Evolutionary conservation across 768 basidiomycete genomes (phyloP).

Genomic region (Auriscalpium microsporum): DNA sequence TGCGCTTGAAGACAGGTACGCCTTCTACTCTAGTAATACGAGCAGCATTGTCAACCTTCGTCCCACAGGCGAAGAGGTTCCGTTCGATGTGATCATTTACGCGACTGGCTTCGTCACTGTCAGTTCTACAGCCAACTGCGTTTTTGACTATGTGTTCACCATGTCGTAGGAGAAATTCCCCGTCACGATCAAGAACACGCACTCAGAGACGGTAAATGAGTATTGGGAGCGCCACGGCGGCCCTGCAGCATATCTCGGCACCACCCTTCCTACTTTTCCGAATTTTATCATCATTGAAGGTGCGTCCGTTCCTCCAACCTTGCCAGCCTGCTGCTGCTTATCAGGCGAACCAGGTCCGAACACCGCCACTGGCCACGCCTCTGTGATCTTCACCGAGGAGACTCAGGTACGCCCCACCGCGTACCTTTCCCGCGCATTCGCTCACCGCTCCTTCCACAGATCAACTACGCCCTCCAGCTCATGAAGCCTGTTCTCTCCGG

Average conservation of each 20-base stretch:
- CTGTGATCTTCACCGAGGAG: conserved; percentile 17
- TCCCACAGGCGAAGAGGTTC: conserved; percentile 17
- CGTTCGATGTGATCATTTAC: conserved; percentile 27
- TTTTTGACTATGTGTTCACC: neutral
- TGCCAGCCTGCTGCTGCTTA: neutral
- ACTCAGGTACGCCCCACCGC: conserved; percentile 4
- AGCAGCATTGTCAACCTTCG: neutral
- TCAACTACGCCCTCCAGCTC: neutral
- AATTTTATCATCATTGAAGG: conserved; percentile 27
- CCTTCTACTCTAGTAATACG: neutral
- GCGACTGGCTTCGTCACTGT: conserved; percentile 28
- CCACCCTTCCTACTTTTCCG: conserved; percentile 27
- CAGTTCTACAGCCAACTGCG: neutral
- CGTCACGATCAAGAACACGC: conserved; percentile 16
- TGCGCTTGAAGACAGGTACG: conserved; percentile 20
- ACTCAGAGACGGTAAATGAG: conserved; percentile 18
- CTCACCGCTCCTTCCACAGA: neutral
- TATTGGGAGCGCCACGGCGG: conserved; percentile 24
- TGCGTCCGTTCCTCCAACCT: conserved; percentile 7
- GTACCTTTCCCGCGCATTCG: neutral
- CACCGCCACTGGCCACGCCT: conserved; percentile 15
- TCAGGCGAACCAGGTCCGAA: conserved; percentile 15
- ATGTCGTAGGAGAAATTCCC: conserved; percentile 3
- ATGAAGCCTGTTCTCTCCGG: neutral
- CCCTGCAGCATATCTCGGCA: conserved; percentile 27